Conservation (phyloP, 495 filamentous ascomycete genomes). For the Xylaria intraflava region DNA sequence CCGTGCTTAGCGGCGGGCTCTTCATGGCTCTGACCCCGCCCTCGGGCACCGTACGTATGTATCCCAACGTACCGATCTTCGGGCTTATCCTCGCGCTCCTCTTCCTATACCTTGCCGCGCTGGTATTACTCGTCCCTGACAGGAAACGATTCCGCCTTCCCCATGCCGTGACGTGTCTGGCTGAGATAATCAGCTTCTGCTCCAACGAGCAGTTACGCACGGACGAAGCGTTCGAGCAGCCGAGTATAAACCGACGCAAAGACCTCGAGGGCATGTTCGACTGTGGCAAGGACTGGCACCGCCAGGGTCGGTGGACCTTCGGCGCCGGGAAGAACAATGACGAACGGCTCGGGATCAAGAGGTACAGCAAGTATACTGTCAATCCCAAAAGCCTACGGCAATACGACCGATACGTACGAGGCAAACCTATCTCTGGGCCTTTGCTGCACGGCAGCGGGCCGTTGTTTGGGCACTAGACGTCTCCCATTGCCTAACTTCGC, state of each 20-base stretch:
- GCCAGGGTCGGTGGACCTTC: constrained; percentile 34
- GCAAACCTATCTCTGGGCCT: constrained; percentile 20
- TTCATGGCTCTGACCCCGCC: constrained; percentile 69
- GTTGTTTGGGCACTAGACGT: constrained; percentile 11
- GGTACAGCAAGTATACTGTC: constrained; percentile 36
- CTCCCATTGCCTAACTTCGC: background rate
- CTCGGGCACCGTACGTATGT: constrained; percentile 53
- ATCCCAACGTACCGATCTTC: constrained; percentile 61
- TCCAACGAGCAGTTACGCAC: constrained; percentile 61
- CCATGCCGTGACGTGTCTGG: constrained; percentile 61
- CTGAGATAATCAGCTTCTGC: constrained; percentile 70
- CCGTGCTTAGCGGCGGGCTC: constrained; percentile 68
- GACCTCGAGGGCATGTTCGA: constrained; percentile 32
- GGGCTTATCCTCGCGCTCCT: constrained; percentile 62
- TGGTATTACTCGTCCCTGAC: constrained; percentile 47
- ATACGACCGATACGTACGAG: constrained; percentile 17
- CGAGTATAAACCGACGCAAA: constrained; percentile 17
- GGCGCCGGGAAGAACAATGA: constrained; percentile 24
- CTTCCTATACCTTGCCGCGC: constrained; percentile 52
- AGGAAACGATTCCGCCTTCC: constrained; percentile 55
- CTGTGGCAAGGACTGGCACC: constrained; percentile 24
- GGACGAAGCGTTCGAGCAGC: constrained; percentile 53
- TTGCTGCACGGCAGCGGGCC: constrained; percentile 15
- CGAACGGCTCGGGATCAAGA: constrained; percentile 31
- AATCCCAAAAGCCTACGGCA: constrained; percentile 19